A percentile compares a stretch with the other conserved stretches of the same genome.
Evolutionary conservation across 2,329 filamentous ascomycete species (phyloP).

Genomic region (Diplodia mutila): DNA sequence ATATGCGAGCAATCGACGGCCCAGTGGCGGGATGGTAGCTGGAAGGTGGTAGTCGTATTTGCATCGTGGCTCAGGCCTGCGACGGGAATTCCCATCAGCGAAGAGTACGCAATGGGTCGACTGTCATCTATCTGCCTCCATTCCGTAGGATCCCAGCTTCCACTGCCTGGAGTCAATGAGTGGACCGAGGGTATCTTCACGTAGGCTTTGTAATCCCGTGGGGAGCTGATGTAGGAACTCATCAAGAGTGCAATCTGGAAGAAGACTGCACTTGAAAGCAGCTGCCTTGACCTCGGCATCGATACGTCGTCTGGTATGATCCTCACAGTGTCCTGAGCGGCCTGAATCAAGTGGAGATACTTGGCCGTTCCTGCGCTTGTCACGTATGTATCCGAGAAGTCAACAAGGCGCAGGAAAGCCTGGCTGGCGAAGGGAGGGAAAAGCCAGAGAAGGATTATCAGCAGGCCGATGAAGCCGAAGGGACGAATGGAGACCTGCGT

Average conservation of each 20-base stretch:
- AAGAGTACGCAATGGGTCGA: neutral
- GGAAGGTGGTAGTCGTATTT: neutral
- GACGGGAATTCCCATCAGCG: neutral
- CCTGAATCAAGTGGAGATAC: neutral
- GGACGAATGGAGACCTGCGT: neutral
- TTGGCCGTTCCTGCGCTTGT: neutral
- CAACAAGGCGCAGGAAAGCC: neutral
- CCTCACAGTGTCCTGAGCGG: neutral
- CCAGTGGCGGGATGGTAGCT: neutral
- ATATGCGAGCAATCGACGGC: neutral
- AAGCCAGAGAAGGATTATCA: neutral
- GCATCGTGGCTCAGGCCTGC: neutral
- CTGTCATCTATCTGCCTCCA: neutral
- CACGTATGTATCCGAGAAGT: neutral
- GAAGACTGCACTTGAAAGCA: neutral
- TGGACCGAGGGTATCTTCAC: conserved; percentile 1
- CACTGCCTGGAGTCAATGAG: neutral
- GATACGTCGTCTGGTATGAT: no score
- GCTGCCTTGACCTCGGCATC: neutral
- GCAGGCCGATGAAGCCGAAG: neutral
- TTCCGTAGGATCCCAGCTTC: neutral
- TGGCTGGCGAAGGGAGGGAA: neutral
- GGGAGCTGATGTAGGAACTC: neutral
- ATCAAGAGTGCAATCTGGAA: neutral
- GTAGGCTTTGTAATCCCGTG: neutral